Evolutionary conservation across 495 filamentous ascomycete genomes (phyloP).

Genomic region (Podospora bellae-mahoneyi): DNA sequence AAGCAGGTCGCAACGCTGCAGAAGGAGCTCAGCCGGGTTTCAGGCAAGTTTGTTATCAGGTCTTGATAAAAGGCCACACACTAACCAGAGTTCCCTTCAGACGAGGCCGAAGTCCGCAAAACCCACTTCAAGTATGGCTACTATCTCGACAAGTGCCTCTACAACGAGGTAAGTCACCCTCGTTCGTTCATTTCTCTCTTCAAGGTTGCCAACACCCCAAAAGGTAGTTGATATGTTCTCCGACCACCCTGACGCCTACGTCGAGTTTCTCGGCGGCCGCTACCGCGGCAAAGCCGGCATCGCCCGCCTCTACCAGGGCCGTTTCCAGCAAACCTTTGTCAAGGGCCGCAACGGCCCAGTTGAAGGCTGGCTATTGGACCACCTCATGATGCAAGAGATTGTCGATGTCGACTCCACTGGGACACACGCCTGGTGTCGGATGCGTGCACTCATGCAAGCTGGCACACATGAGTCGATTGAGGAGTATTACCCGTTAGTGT

Average conservation of each 20-base stretch:
- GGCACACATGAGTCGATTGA: conserved; percentile 49
- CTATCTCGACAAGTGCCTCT: conserved; percentile 58
- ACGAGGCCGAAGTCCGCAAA: conserved; percentile 52
- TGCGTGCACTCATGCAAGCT: conserved; percentile 55
- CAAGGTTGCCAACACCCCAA: background rate
- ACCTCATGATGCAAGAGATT: conserved; percentile 56
- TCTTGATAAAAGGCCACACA: background rate
- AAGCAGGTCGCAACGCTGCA: conserved; percentile 38
- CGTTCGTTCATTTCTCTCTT: background rate
- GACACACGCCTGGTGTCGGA: conserved; percentile 50
- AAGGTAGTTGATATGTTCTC: conserved; percentile 45
- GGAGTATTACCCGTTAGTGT: conserved; percentile 38
- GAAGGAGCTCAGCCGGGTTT: conserved; percentile 36
- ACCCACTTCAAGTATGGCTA: conserved; percentile 56
- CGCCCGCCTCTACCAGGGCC: conserved; percentile 51
- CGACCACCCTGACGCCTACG: conserved; percentile 52
- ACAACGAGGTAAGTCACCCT: conserved; percentile 42
- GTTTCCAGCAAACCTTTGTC: conserved; percentile 48
- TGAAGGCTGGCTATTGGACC: conserved; percentile 53
- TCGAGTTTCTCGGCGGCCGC: conserved; percentile 54
- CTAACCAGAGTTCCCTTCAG: conserved; percentile 19
- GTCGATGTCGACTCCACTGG: conserved; percentile 46
- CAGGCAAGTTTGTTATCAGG: conserved; percentile 23
- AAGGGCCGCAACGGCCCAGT: conserved; percentile 54
- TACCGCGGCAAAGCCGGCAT: conserved; percentile 54